Base-by-base conservation (phyloP, 768 basidiomycete species). In the Leccinum arenicola region DNA sequence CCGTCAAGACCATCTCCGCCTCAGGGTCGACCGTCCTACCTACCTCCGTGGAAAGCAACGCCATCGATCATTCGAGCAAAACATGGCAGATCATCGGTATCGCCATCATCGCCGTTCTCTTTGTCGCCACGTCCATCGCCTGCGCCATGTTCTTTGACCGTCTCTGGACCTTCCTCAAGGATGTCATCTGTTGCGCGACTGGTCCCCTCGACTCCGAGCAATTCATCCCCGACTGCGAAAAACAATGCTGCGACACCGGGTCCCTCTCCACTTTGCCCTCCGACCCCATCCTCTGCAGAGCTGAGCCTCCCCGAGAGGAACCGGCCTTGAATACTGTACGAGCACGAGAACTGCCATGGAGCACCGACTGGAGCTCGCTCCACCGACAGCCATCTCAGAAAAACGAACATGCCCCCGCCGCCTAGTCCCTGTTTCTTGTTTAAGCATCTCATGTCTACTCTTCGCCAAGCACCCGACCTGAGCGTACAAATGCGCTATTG, bases 71-170 rank as follows among this genome's bases (percentile, higher is more conserved):
- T 15, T 76, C 69, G 19, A 82, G 80, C 66, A 74, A 79, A 21
- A 78, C 77, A 66, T 89, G 88, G 88, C 86, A 87, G 71, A 79
- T 87, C 49, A 79, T 90, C 54, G 88, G 89, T 19, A 82, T 90
- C 58, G 79, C 81, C 12, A 79, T 88, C 56, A 82, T 88, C 60
- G 77, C 80, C n/a, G 77, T 91, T 64, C 84, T 79, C 51, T 76
- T 82, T 38, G 74, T 90, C 54, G 85, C 78, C 27, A 77, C 75
- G 3, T 72, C 81, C 52, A 79, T 87, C 62, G 76, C 89, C 52
- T 74, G 79, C 8, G 74, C 84, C 56, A 80, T 86, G 29, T 90
- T 86, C 73, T 89, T 88, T 72, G 88, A 91, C 73, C 80, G 83
- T 36, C 85, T 87, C 80, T 85, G 81, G 80, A 77, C 81, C 25